Percentiles rank a stretch among this genome's conserved stretches.
Conservation (phyloP, 2,329 filamentous ascomycete genomes). For the Trichoderma sp. region DNA sequence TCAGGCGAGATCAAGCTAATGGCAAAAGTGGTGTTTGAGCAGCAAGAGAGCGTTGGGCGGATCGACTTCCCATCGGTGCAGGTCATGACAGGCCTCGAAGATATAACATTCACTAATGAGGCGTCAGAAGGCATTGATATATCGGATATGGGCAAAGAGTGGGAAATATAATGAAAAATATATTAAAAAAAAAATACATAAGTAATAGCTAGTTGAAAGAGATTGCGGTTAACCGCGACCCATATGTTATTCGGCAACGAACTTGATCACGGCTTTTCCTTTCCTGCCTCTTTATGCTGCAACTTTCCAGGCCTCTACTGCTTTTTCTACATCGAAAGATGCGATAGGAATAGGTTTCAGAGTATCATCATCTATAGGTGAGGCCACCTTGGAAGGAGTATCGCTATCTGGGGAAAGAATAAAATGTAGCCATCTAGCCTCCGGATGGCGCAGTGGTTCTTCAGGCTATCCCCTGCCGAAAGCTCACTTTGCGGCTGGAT, state of each 20-base stretch:
- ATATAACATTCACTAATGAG: background rate
- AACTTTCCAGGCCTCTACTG: slow-evolving; percentile 28
- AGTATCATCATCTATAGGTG: slow-evolving; percentile 24
- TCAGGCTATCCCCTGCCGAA: slow-evolving; percentile 23
- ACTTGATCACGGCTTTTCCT: slow-evolving; percentile 29
- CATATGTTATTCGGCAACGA: background rate
- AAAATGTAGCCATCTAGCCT: slow-evolving; percentile 30
- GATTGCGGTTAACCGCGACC: background rate
- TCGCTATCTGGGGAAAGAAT: slow-evolving; percentile 26
- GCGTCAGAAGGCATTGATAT: background rate
- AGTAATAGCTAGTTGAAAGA: background rate
- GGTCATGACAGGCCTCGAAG: background rate
- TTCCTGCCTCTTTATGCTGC: slow-evolving; percentile 23
- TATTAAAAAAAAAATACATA: background rate
- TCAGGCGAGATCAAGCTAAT: slow-evolving; percentile 21
- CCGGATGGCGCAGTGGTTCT: slow-evolving; percentile 21
- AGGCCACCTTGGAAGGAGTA: slow-evolving; percentile 21
- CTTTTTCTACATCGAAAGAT: slow-evolving; percentile 24
- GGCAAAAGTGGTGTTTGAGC: slow-evolving; percentile 18
- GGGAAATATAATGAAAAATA: background rate
- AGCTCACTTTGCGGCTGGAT: slow-evolving; percentile 34
- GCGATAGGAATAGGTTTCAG: slow-evolving; percentile 25
- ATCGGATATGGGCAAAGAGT: background rate
- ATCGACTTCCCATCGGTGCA: background rate
- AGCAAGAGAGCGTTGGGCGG: background rate